Percentiles rank a stretch among this genome's conserved stretches.
These are phyloP conservation scores for Zymoseptoria crescenta DNA, from an alignment of 2,329 filamentous ascomycete species.

Conservation along the genomic window DNA sequence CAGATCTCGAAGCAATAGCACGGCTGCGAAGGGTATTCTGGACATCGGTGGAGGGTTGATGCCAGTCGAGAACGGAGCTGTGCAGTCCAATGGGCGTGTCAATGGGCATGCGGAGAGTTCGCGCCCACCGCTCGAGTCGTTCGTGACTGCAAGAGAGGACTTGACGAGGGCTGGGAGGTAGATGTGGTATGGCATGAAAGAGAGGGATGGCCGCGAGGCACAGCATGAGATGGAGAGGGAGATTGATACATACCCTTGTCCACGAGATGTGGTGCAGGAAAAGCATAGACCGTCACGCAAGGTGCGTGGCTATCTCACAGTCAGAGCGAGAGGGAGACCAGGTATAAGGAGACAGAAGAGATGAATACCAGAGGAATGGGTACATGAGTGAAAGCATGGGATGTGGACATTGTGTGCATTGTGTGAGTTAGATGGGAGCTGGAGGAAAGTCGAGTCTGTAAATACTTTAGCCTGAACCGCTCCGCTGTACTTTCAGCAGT, in stretches of 20 bases:
- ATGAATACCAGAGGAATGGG: background rate
- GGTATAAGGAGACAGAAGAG: background rate
- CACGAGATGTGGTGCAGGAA: background rate
- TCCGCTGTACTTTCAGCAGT: background rate
- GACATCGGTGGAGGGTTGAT: background rate
- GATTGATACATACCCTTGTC: background rate
- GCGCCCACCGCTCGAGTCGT: constrained; percentile 46
- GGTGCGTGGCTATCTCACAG: background rate
- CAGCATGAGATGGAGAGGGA: background rate
- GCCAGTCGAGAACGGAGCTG: background rate
- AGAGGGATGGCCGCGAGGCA: background rate
- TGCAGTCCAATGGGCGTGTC: background rate
- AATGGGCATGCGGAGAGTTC: constrained; percentile 8
- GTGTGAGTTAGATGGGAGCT: background rate
- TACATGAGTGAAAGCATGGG: background rate
- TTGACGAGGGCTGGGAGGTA: background rate
- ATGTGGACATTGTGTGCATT: background rate
- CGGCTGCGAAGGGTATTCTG: background rate
- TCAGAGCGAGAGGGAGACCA: background rate
- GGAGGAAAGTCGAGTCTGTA: background rate
- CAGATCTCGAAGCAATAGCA: background rate
- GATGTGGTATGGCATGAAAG: background rate
- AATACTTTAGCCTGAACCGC: background rate
- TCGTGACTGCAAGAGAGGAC: constrained; percentile 44
- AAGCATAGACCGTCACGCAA: background rate